Evolutionary conservation across 163 green algal genomes (phyloP).

Genomic region (Scenedesmus sp.): DNA sequence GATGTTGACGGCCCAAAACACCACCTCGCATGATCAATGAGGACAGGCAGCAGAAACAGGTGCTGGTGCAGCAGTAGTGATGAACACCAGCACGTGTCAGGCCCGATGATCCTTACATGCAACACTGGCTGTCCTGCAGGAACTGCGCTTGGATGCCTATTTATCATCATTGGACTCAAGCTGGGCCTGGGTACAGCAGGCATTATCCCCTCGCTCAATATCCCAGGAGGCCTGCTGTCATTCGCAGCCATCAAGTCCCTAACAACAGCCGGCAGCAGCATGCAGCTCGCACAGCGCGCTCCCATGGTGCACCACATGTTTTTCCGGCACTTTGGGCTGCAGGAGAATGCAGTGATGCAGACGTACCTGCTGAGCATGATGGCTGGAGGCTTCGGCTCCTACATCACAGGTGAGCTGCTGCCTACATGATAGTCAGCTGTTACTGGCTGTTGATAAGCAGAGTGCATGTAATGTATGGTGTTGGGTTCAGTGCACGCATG

Average conservation of each 20-base stretch:
- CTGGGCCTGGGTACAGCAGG: constrained; percentile 45
- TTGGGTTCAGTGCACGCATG: too few relatives aligned
- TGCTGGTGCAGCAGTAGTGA: too few relatives aligned
- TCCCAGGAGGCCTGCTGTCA: constrained; percentile 50
- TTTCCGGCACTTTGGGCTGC: constrained; percentile 50
- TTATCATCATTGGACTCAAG: constrained; percentile 54
- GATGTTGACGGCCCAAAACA: too few relatives aligned
- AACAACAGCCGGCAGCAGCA: constrained; percentile 15
- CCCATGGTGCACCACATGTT: constrained; percentile 31
- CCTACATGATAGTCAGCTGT: too few relatives aligned
- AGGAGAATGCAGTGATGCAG: constrained; percentile 58
- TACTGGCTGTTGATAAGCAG: too few relatives aligned
- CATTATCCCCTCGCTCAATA: constrained; percentile 54
- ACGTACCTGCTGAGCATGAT: constrained; percentile 47
- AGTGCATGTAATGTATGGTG: too few relatives aligned
- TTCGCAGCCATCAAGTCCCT: constrained; percentile 49
- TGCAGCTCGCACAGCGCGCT: neutral
- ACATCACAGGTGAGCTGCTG: constrained; percentile 33
- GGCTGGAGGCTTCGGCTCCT: constrained; percentile 39
- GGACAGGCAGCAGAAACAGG: too few relatives aligned
- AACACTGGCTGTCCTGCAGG: too few relatives aligned
- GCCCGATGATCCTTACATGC: too few relatives aligned
- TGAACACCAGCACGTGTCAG: too few relatives aligned
- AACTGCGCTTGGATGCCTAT: constrained; percentile 34
- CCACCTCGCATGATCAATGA: too few relatives aligned